Conservation (phyloP, 2,329 filamentous ascomycete species). For the Pseudocercospora musae region DNA sequence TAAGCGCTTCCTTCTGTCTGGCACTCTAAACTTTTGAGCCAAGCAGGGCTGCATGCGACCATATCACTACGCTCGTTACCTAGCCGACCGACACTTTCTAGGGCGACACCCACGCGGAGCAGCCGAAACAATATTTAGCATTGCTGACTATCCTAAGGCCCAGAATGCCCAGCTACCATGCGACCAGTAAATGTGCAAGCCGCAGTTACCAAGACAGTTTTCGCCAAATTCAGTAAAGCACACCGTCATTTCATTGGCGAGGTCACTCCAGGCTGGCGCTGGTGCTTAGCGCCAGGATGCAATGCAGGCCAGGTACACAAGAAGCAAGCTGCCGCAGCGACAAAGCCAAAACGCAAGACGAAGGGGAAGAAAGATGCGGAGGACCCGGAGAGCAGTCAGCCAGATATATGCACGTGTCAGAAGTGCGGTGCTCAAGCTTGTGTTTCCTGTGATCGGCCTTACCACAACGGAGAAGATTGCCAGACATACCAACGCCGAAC, state of each 20-base stretch:
- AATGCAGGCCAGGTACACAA: constrained; percentile 47
- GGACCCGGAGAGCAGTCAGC: neutral
- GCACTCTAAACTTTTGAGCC: no score
- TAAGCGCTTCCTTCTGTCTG: neutral
- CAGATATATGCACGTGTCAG: constrained; percentile 32
- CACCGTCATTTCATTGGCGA: constrained; percentile 29
- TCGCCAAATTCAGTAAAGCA: constrained; percentile 37
- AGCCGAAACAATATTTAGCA: neutral
- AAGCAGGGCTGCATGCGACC: no score
- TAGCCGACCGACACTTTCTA: no score
- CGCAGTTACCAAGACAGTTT: constrained; percentile 43
- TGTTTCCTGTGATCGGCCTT: constrained; percentile 31
- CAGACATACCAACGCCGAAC: constrained; percentile 32
- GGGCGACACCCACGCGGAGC: no score
- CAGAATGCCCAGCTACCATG: constrained; percentile 48
- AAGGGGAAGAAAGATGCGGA: constrained; percentile 1
- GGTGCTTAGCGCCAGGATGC: constrained; percentile 44
- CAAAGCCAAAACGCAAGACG: constrained; percentile 1
- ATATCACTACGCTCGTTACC: no score
- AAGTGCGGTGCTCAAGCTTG: constrained; percentile 31
- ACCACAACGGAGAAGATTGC: constrained; percentile 34
- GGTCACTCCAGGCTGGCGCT: constrained; percentile 43
- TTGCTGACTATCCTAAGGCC: constrained; percentile 22
- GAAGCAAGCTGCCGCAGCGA: neutral
- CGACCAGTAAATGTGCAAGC: constrained; percentile 45